A percentile compares a stretch with the other conserved stretches of the same genome.
Evolutionary conservation across 2,329 filamentous ascomycete genomes (phyloP).

Genomic region (Paecilomyces sp.): DNA sequence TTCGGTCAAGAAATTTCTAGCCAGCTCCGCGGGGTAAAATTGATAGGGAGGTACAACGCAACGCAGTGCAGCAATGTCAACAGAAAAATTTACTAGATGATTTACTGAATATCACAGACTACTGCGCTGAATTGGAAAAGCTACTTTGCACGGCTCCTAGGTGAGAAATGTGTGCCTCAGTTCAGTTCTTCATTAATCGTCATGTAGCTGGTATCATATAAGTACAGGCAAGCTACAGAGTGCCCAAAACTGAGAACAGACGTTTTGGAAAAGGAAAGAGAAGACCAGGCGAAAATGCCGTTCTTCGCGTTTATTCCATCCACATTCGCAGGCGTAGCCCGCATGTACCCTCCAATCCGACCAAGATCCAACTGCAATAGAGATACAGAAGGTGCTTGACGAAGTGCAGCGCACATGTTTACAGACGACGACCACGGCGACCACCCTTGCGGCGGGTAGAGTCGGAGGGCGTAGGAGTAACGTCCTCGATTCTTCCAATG

Average conservation of each 20-base stretch:
- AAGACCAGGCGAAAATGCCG: slow-evolving; percentile 48
- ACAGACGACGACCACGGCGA: slow-evolving; percentile 99
- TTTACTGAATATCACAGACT: neutral
- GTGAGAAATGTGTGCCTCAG: neutral
- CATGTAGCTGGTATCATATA: slow-evolving; percentile 1
- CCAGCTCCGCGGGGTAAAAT: neutral
- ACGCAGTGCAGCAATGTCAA: neutral
- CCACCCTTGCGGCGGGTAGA: slow-evolving; percentile 99
- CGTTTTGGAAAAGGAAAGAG: slow-evolving; percentile 29
- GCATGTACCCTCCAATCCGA: slow-evolving; percentile 26
- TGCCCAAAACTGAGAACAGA: slow-evolving; percentile 14
- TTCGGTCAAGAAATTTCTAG: neutral
- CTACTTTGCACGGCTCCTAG: neutral
- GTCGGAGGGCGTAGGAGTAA: slow-evolving; percentile 97
- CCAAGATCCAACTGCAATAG: slow-evolving; percentile 16
- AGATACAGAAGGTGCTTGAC: slow-evolving; percentile 16
- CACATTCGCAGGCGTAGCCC: slow-evolving; percentile 30
- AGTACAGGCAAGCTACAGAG: slow-evolving; percentile 12
- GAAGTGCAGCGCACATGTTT: slow-evolving; percentile 44
- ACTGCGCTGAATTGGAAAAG: neutral
- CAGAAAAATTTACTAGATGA: neutral
- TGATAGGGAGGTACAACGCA: neutral
- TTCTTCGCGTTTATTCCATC: slow-evolving; percentile 49
- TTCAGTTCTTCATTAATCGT: slow-evolving; percentile 4
- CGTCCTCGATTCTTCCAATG: slow-evolving; percentile 99